phyloP scores from a whole-genome alignment of 176 grass and related monocot genomes.

The Oryza coarctata region DNA sequence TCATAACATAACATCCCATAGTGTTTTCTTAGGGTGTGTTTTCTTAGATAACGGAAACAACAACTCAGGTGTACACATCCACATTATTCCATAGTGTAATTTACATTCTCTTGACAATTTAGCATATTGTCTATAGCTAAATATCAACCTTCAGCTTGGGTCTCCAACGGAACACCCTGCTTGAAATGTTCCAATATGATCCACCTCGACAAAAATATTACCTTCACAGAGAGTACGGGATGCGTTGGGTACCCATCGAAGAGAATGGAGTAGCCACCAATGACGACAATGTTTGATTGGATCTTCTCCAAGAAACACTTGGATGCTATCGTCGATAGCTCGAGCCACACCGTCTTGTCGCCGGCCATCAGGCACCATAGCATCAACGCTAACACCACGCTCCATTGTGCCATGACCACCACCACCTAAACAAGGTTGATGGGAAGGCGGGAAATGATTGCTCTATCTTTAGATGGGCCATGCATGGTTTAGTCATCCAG shows the following conservation, averaged over 20 bases:
- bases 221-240: constrained; percentile 46
- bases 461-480: background rate
- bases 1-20: background rate
- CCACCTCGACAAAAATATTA: background rate
- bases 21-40: too few species aligned
- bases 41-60: too few species aligned
- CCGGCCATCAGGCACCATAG: constrained; percentile 1
- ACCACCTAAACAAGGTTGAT: background rate
- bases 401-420: constrained; percentile 1
- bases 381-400: background rate
- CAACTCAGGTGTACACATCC: too few species aligned
- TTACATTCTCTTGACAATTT: background rate
- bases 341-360: constrained; percentile 50
- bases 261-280: constrained; percentile 51
- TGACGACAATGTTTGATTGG: constrained; percentile 47
- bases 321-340: constrained; percentile 31
- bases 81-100: too few species aligned
- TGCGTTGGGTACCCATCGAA: constrained; percentile 21
- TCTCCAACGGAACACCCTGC: background rate
- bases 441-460: background rate
- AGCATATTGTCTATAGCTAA: background rate
- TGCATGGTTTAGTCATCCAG: background rate
- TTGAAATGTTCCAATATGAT: background rate
- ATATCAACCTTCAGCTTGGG: background rate
- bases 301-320: constrained; percentile 68